These are phyloP conservation scores for Starmerella riodocensis DNA, from an alignment of 805 yeast species.

Conservation along the genomic window DNA sequence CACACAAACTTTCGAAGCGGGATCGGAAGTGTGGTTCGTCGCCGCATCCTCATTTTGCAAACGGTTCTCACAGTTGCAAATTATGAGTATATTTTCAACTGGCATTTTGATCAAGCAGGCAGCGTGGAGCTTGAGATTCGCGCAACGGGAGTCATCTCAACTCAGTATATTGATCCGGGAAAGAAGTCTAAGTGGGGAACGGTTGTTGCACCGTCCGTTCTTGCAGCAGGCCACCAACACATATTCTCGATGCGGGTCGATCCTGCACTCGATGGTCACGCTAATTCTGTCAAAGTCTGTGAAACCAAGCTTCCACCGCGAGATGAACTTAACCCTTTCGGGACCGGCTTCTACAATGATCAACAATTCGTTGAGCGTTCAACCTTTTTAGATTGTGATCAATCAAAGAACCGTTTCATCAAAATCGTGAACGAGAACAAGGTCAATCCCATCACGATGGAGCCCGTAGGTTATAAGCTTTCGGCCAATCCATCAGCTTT, in stretches of 20 bases:
- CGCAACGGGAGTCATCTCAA: conserved; percentile 75
- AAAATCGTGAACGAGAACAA: conserved; percentile 61
- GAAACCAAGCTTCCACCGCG: conserved; percentile 51
- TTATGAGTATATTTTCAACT: conserved; percentile 62
- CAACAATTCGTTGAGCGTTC: conserved; percentile 55
- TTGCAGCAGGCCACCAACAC: conserved; percentile 78
- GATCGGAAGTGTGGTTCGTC: conserved; percentile 63
- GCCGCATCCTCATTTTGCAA: conserved; percentile 65
- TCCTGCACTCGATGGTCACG: conserved; percentile 68
- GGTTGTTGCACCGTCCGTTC: conserved; percentile 60
- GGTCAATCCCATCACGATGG: conserved; percentile 53
- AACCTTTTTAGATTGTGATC: conserved; percentile 58
- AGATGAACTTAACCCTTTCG: conserved; percentile 46
- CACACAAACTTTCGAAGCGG: conserved; percentile 65
- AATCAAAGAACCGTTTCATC: conserved; percentile 58
- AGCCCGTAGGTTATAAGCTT: conserved; percentile 65
- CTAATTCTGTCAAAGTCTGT: conserved; percentile 58
- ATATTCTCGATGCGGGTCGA: conserved; percentile 66
- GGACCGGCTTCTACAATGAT: conserved; percentile 54
- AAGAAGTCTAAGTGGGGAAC: conserved; percentile 59
- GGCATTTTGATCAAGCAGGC: conserved; percentile 64
- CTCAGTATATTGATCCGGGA: conserved; percentile 67
- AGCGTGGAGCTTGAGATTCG: conserved; percentile 63
- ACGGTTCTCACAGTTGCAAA: conserved; percentile 74
- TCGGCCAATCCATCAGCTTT: conserved; percentile 63